Conservation (phyloP, 2,329 filamentous ascomycete species). For the Pestalotiopsis sp. region DNA sequence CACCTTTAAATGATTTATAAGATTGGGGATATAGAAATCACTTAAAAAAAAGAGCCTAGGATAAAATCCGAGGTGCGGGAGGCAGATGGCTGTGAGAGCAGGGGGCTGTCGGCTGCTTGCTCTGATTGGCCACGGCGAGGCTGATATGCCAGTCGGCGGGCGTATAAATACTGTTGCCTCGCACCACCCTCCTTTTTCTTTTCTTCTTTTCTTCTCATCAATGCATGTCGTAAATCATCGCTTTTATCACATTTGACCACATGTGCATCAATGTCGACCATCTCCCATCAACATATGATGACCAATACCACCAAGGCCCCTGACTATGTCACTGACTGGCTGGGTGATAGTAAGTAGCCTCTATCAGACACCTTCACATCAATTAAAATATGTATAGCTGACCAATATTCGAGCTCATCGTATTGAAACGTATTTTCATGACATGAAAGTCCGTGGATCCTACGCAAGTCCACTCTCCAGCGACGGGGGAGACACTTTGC, state of each 20-base stretch:
- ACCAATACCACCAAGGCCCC: neutral
- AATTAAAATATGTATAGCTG: neutral
- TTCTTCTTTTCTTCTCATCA: constrained; percentile 8
- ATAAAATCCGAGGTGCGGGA: neutral
- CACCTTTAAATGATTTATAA: neutral
- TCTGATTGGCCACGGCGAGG: constrained; percentile 12
- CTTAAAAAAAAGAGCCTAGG: neutral
- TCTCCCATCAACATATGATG: neutral
- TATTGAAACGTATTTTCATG: neutral
- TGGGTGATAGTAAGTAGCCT: neutral
- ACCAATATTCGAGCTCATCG: neutral
- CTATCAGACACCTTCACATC: neutral
- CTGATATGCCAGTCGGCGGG: constrained; percentile 7
- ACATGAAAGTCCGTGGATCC: neutral
- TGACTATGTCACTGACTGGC: neutral
- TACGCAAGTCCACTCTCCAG: neutral
- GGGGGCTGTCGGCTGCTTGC: neutral
- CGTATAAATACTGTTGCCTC: constrained; percentile 11
- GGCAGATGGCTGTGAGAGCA: neutral
- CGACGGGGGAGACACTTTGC: neutral
- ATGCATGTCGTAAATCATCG: neutral
- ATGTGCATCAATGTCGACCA: neutral
- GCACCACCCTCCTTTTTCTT: constrained; percentile 4
- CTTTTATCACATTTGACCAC: neutral
- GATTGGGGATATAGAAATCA: neutral